A percentile compares a stretch with the other conserved stretches of the same genome.
Conservation (phyloP, 1,284 basidiomycete genomes). For the Pisolithus thermaeus region DNA sequence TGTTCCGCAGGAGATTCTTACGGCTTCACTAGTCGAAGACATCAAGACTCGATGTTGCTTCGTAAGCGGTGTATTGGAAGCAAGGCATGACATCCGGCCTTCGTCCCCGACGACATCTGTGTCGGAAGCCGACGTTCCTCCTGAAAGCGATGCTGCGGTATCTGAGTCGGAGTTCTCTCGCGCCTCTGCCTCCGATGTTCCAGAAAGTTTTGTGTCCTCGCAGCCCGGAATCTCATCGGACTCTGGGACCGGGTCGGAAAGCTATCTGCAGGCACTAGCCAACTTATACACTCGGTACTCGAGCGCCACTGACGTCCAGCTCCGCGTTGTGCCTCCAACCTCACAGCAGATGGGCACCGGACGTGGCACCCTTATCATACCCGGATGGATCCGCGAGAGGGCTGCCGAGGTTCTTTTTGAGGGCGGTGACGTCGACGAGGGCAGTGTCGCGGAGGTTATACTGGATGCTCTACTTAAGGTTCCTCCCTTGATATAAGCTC, state of each 20-base stretch:
- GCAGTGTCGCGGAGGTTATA: slow-evolving; percentile 75
- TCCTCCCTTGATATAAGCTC: not conserved
- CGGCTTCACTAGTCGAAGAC: slow-evolving; percentile 71
- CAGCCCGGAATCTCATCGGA: slow-evolving; percentile 44
- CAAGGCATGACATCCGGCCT: slow-evolving; percentile 28
- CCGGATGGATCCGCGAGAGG: slow-evolving; percentile 92
- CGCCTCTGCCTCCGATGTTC: slow-evolving; percentile 42
- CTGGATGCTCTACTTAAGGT: slow-evolving; percentile 78
- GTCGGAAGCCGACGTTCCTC: slow-evolving; percentile 50
- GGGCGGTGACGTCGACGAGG: slow-evolving; percentile 81
- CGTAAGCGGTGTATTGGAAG: slow-evolving; percentile 55
- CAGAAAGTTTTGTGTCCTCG: slow-evolving; percentile 45
- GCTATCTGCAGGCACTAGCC: slow-evolving; percentile 56
- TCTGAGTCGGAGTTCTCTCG: slow-evolving; percentile 65
- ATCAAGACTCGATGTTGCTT: slow-evolving; percentile 81
- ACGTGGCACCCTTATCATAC: slow-evolving; percentile 76
- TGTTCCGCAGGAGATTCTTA: slow-evolving; percentile 71
- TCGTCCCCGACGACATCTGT: slow-evolving; percentile 38
- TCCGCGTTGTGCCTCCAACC: slow-evolving; percentile 59
- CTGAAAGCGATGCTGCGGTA: slow-evolving; percentile 45
- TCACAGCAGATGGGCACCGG: slow-evolving; percentile 65
- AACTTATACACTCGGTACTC: slow-evolving; percentile 68
- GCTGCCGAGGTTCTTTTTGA: slow-evolving; percentile 90
- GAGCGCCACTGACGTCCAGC: slow-evolving; percentile 63
- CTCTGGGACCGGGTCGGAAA: slow-evolving; percentile 32